phyloP scores from a whole-genome alignment of 1,284 basidiomycete genomes.

The Cryptococcus wingfieldii region DNA sequence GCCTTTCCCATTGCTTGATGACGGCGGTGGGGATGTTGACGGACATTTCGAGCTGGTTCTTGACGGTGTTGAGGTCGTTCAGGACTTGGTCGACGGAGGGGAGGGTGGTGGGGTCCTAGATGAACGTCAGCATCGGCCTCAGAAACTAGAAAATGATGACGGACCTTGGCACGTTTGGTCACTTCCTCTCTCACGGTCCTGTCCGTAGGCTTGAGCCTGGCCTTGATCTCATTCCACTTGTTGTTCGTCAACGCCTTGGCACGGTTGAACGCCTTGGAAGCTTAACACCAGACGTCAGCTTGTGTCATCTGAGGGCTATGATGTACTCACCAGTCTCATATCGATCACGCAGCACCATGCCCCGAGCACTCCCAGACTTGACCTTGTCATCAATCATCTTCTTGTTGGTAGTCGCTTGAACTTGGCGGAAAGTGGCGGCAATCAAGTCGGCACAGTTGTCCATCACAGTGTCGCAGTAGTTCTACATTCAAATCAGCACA shows the following conservation, averaged over 20 bases:
- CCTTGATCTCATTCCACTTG: constrained; percentile 7
- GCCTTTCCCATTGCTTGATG: constrained; percentile 68
- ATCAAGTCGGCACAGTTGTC: constrained; percentile 5
- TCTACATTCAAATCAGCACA: background rate
- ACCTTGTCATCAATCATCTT: background rate
- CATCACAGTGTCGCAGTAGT: constrained; percentile 3
- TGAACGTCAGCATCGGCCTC: background rate
- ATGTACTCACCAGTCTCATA: constrained; percentile 2
- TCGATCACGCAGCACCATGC: background rate
- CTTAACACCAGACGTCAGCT: background rate
- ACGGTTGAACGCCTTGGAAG: background rate
- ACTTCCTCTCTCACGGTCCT: background rate
- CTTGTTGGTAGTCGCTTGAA: constrained; percentile 8
- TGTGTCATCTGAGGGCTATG: background rate
- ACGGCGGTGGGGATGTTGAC: constrained; percentile 71
- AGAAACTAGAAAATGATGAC: background rate
- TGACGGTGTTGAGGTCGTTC: background rate
- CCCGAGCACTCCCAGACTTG: background rate
- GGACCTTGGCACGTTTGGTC: constrained; percentile 1
- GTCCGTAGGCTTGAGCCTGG: background rate
- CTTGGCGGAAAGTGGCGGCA: background rate
- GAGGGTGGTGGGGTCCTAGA: background rate
- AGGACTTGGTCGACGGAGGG: background rate
- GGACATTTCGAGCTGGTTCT: constrained; percentile 55
- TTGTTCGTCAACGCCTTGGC: constrained; percentile 1